These are phyloP conservation scores for Trichoderma parareesei DNA, from an alignment of 495 filamentous ascomycete species.

Conservation along the genomic window DNA sequence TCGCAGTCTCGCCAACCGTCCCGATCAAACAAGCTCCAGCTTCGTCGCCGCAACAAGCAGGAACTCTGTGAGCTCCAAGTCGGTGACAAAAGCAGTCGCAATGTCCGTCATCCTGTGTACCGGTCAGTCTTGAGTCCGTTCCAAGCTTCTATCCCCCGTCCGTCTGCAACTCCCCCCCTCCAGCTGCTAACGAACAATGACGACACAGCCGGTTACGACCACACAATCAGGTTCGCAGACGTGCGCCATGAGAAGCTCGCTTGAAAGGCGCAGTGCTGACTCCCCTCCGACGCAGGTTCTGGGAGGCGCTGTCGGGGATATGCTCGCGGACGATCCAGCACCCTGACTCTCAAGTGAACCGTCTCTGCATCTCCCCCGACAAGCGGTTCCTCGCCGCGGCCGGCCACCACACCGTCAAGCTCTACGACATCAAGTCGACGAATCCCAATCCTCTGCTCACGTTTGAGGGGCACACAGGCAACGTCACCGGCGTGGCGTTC, in stretches of 20 bases:
- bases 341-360: constrained; percentile 95
- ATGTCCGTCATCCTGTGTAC: constrained; percentile 90
- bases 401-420: constrained; percentile 88
- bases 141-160: neutral
- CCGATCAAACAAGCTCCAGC: neutral
- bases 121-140: constrained; percentile 43
- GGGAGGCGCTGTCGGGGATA: constrained; percentile 95
- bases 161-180: neutral
- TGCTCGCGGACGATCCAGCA: constrained; percentile 97
- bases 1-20: neutral
- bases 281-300: constrained; percentile 56
- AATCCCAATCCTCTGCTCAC: constrained; percentile 86
- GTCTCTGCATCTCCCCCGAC: constrained; percentile 95
- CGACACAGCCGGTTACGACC: constrained; percentile 83
- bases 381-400: constrained; percentile 93
- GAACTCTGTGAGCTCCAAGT: neutral
- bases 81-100: neutral
- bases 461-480: constrained; percentile 92
- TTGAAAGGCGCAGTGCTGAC: constrained; percentile 12
- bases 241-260: neutral
- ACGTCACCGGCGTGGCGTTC: constrained; percentile 93
- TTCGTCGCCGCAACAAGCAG: neutral
- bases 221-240: constrained; percentile 74
- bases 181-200: neutral
- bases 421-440: constrained; percentile 95